Evolutionary conservation across 768 basidiomycete species (phyloP).

Genomic region (Lactifluus subvellereus): DNA sequence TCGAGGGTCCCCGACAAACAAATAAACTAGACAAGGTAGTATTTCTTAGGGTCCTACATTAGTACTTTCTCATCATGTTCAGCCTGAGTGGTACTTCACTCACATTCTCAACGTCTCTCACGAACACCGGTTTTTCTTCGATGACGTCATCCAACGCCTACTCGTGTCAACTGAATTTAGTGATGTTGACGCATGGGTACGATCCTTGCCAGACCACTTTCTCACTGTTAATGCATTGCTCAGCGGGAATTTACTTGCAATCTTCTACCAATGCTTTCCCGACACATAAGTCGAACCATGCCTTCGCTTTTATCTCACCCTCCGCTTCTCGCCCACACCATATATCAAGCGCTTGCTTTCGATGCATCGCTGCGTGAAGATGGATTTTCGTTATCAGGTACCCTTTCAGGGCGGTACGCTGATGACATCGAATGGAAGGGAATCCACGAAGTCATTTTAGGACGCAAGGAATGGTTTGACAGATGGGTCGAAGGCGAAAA

Average conservation of each 20-base stretch:
- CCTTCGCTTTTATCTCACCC: slow-evolving; percentile 72
- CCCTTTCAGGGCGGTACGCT: slow-evolving; percentile 36
- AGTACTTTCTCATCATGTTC: slow-evolving; percentile 1
- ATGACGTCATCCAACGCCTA: slow-evolving; percentile 63
- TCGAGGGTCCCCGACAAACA: slow-evolving; percentile 79
- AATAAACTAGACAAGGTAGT: slow-evolving; percentile 88
- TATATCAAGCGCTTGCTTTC: slow-evolving; percentile 87
- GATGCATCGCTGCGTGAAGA: slow-evolving; percentile 72
- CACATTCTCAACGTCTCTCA: slow-evolving; percentile 84
- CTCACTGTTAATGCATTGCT: slow-evolving; percentile 1
- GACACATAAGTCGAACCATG: slow-evolving; percentile 70
- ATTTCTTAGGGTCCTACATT: background rate
- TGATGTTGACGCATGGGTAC: slow-evolving; percentile 70
- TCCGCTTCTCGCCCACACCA: slow-evolving; percentile 87
- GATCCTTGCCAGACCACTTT: slow-evolving; percentile 23
- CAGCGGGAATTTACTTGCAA: slow-evolving; percentile 81
- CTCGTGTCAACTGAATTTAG: slow-evolving; percentile 57
- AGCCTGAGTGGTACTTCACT: slow-evolving; percentile 98
- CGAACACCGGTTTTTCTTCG: slow-evolving; percentile 80
- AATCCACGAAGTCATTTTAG: slow-evolving; percentile 74
- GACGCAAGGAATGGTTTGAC: slow-evolving; percentile 82
- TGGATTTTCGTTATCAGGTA: slow-evolving; percentile 60
- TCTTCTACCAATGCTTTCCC: slow-evolving; percentile 69
- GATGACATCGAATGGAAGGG: slow-evolving; percentile 56
- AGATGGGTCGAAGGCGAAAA: slow-evolving; percentile 88